Conservation (phyloP, 805 yeast species). For the Metschnikowia colocasiae region DNA sequence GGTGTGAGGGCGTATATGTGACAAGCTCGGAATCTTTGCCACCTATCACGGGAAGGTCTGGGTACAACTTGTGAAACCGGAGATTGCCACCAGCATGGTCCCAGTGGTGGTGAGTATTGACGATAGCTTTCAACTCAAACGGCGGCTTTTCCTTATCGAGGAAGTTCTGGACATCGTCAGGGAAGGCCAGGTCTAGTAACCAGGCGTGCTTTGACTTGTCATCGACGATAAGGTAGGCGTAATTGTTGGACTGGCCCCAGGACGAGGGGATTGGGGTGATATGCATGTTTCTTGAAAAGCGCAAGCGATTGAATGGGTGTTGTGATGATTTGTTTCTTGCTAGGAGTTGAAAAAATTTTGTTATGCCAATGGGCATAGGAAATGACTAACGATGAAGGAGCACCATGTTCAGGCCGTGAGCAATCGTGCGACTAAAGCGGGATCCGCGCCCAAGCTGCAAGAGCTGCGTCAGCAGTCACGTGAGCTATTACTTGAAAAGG, state of each 20-base stretch:
- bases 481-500: neutral
- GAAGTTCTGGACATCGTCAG: slow-evolving; percentile 52
- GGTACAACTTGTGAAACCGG: slow-evolving; percentile 37
- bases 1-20: slow-evolving; percentile 63
- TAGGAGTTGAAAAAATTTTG: neutral
- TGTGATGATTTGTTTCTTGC: neutral
- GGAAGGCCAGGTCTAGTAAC: slow-evolving; percentile 91
- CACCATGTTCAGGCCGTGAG: neutral
- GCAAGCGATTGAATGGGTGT: neutral
- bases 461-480: neutral
- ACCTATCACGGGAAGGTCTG: slow-evolving; percentile 65
- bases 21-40: slow-evolving; percentile 81
- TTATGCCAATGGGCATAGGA: slow-evolving; percentile 4
- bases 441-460: neutral
- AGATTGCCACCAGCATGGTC: slow-evolving; percentile 92
- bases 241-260: slow-evolving; percentile 93
- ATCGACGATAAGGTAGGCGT: slow-evolving; percentile 76
- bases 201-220: slow-evolving; percentile 63
- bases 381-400: neutral
- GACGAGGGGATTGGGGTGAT: slow-evolving; percentile 83
- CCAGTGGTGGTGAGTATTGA: slow-evolving; percentile 93
- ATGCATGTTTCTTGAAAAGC: slow-evolving; percentile 55
- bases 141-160: slow-evolving; percentile 40
- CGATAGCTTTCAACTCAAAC: slow-evolving; percentile 65
- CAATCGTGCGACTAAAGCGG: slow-evolving; percentile 4